A percentile compares a stretch with the other conserved stretches of the same genome.
phyloP scores from a whole-genome alignment of 1,284 basidiomycete genomes.

The Boletellus deceptivus region DNA sequence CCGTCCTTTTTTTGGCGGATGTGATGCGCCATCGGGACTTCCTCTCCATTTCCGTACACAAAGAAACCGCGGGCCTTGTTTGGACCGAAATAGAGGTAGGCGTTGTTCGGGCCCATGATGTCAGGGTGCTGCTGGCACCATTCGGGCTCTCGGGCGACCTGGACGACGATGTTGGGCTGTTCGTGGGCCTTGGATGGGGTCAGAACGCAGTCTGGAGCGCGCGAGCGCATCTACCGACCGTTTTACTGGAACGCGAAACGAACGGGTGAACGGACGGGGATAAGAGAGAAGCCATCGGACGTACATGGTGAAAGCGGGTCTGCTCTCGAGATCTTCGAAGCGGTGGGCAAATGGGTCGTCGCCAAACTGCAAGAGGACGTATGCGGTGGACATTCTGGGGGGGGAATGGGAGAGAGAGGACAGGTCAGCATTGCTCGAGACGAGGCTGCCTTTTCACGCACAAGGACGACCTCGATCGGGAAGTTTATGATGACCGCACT shows the following conservation, averaged over 20 bases:
- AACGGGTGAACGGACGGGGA: constrained; percentile 10
- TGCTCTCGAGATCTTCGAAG: constrained; percentile 61
- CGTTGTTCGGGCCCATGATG: constrained; percentile 68
- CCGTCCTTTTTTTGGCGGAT: constrained; percentile 54
- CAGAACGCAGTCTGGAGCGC: not conserved
- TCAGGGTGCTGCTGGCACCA: constrained; percentile 64
- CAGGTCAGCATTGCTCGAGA: constrained; percentile 7
- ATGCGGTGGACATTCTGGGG: constrained; percentile 38
- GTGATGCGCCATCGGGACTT: constrained; percentile 54
- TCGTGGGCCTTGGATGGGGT: constrained; percentile 42
- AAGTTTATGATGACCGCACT: constrained; percentile 28
- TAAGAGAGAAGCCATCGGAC: constrained; percentile 25
- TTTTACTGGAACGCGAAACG: constrained; percentile 12
- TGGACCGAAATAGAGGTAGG: constrained; percentile 73
- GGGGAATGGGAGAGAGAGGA: constrained; percentile 18
- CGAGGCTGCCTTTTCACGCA: constrained; percentile 33
- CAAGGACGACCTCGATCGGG: constrained; percentile 33
- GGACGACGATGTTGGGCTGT: constrained; percentile 58
- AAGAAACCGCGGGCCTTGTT: constrained; percentile 56
- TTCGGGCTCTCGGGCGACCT: constrained; percentile 56
- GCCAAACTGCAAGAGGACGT: constrained; percentile 62
- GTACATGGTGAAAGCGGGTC: constrained; percentile 65
- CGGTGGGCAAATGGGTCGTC: constrained; percentile 56
- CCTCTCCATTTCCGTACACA: constrained; percentile 62
- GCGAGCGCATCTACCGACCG: constrained; percentile 3